Conservation (phyloP, 2,329 filamentous ascomycete species). For the Lithohypha guttulata region DNA sequence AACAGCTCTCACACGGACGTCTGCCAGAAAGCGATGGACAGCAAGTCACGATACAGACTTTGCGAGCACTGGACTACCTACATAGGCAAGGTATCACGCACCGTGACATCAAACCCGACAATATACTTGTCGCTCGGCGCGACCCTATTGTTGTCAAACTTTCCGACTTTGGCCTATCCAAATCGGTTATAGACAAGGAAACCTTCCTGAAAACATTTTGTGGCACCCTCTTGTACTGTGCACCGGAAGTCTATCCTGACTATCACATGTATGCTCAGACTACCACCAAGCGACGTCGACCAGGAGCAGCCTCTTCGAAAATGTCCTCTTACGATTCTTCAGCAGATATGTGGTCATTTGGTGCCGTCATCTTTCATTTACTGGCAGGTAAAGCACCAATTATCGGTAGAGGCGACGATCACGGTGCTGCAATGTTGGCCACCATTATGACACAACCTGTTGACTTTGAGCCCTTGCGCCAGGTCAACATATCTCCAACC, state of each 20-base stretch:
- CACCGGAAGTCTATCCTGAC: slow-evolving; percentile 89
- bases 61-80: slow-evolving; percentile 75
- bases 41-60: slow-evolving; percentile 55
- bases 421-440: slow-evolving; percentile 63
- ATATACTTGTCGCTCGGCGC: slow-evolving; percentile 70
- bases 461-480: slow-evolving; percentile 53
- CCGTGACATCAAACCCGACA: slow-evolving; percentile 97
- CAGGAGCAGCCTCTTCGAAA: slow-evolving; percentile 35
- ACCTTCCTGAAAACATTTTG: slow-evolving; percentile 95
- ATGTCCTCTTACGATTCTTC: slow-evolving; percentile 68
- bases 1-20: slow-evolving; percentile 52
- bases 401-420: slow-evolving; percentile 62
- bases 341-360: slow-evolving; percentile 93
- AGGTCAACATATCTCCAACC: slow-evolving; percentile 48
- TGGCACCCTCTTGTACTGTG: slow-evolving; percentile 89
- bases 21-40: slow-evolving; percentile 61
- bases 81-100: slow-evolving; percentile 86
- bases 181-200: slow-evolving; percentile 79
- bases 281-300: slow-evolving; percentile 48
- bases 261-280: slow-evolving; percentile 50
- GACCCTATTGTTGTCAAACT: slow-evolving; percentile 75
- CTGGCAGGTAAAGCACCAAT: slow-evolving; percentile 74
- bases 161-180: slow-evolving; percentile 93
- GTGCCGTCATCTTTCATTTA: slow-evolving; percentile 79
- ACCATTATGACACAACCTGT: slow-evolving; percentile 73